phyloP scores from a whole-genome alignment of 2,329 filamentous ascomycete species.

The Claviceps sp. region DNA sequence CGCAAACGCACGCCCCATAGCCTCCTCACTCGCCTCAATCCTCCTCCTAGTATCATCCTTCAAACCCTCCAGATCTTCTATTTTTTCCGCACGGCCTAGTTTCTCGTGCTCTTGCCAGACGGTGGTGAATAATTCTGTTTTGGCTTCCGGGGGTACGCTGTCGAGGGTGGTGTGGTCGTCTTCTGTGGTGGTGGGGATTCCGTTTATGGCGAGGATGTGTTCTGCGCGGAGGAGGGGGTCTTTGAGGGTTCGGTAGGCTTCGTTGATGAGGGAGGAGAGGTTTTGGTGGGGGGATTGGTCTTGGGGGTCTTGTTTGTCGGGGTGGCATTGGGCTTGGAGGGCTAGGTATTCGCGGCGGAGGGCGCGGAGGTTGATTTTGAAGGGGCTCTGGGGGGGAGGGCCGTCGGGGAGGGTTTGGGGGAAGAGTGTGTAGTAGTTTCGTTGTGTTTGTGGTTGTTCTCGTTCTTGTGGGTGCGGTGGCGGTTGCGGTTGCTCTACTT shows the following conservation, averaged over 20 bases:
- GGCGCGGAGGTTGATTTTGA: constrained; percentile 54
- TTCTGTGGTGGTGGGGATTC: constrained; percentile 16
- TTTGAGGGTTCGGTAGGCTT: constrained; percentile 75
- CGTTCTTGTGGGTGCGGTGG: background rate
- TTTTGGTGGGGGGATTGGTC: constrained; percentile 74
- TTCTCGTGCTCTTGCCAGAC: constrained; percentile 69
- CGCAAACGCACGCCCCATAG: constrained; percentile 52
- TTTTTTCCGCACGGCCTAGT: constrained; percentile 29
- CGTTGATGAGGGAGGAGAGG: constrained; percentile 73
- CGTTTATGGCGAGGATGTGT: constrained; percentile 60
- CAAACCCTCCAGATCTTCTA: constrained; percentile 44
- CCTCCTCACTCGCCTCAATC: constrained; percentile 48
- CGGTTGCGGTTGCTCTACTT: background rate
- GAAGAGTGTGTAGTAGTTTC: constrained; percentile 79
- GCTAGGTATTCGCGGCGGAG: constrained; percentile 78
- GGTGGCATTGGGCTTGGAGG: constrained; percentile 66
- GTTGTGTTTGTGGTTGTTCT: background rate
- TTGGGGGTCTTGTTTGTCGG: constrained; percentile 45
- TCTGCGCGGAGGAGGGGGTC: constrained; percentile 75
- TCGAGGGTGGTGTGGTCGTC: background rate
- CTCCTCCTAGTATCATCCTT: constrained; percentile 53
- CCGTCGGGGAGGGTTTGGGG: constrained; percentile 63
- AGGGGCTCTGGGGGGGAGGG: constrained; percentile 64
- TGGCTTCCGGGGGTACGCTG: constrained; percentile 60
- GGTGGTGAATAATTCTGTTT: constrained; percentile 63